A percentile compares a stretch with the other conserved stretches of the same genome.
phyloP scores from a whole-genome alignment of 192 early-diverging fungal species.

The Coemansia sp. region DNA sequence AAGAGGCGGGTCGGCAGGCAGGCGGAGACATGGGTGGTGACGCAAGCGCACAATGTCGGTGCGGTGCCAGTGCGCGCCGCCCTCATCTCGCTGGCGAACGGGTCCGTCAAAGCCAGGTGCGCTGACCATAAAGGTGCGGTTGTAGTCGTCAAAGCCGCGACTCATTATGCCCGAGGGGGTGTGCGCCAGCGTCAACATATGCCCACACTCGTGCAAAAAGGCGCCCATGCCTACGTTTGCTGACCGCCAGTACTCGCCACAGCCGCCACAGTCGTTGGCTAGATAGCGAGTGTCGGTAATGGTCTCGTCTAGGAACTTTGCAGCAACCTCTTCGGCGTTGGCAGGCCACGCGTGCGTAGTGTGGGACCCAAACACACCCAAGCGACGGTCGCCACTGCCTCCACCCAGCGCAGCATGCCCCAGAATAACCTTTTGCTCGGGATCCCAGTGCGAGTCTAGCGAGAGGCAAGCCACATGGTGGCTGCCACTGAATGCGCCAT shows the following conservation, averaged over 20 bases:
- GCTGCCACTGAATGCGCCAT: slow-evolving; percentile 38
- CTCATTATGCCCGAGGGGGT: slow-evolving; percentile 61
- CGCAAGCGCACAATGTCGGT: slow-evolving; percentile 59
- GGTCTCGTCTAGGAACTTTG: slow-evolving; percentile 58
- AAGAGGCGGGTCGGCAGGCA: slow-evolving; percentile 51
- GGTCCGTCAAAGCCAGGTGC: slow-evolving; percentile 52
- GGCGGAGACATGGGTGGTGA: slow-evolving; percentile 57
- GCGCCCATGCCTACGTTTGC: slow-evolving; percentile 70
- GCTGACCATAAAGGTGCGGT: slow-evolving; percentile 64
- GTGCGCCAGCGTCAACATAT: slow-evolving; percentile 59
- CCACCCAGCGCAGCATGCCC: slow-evolving; percentile 69
- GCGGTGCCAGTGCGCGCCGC: slow-evolving; percentile 67
- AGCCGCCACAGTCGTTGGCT: slow-evolving; percentile 62
- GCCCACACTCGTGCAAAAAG: slow-evolving; percentile 72
- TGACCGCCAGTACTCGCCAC: slow-evolving; percentile 59
- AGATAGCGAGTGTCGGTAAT: slow-evolving; percentile 55
- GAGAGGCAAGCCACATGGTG: slow-evolving; percentile 57
- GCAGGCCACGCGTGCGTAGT: slow-evolving; percentile 62
- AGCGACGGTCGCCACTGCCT: slow-evolving; percentile 44
- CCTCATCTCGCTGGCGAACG: slow-evolving; percentile 54
- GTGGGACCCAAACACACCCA: slow-evolving; percentile 72
- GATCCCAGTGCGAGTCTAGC: slow-evolving; percentile 62
- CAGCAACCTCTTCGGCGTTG: slow-evolving; percentile 57
- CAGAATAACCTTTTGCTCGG: slow-evolving; percentile 43
- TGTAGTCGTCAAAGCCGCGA: slow-evolving; percentile 64